Evolutionary conservation across 768 basidiomycete species (phyloP).

Genomic region (Trametopsis cervina): DNA sequence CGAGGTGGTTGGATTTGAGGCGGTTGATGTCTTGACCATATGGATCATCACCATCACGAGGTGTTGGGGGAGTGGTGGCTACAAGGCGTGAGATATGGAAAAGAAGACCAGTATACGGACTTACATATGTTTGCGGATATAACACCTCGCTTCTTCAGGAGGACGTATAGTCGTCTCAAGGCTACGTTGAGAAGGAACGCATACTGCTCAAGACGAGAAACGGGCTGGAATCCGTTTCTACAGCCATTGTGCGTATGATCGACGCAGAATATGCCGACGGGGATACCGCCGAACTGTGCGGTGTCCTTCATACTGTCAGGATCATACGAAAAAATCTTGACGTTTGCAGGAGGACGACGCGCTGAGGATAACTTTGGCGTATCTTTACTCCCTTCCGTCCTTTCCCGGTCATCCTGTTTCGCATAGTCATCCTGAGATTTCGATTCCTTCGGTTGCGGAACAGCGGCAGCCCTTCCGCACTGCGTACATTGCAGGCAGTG

Average conservation of each 20-base stretch:
- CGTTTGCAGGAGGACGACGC: conserved; percentile 76
- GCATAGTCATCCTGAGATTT: conserved; percentile 42
- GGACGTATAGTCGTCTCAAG: conserved; percentile 79
- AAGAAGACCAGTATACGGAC: conserved; percentile 18
- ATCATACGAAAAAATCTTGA: conserved; percentile 72
- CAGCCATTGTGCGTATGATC: conserved; percentile 68
- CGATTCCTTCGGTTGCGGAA: conserved; percentile 51
- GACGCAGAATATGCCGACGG: conserved; percentile 67
- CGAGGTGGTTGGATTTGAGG: conserved; percentile 90
- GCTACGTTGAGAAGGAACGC: conserved; percentile 96
- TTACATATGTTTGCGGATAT: conserved; percentile 77
- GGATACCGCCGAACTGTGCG: conserved; percentile 65
- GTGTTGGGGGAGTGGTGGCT: conserved; percentile 19
- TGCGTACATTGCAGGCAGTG: conserved; percentile 80
- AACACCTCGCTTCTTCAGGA: conserved; percentile 83
- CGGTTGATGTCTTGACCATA: conserved; percentile 93
- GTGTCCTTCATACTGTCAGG: conserved; percentile 61
- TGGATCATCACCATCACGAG: conserved; percentile 44
- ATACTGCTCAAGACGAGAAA: conserved; percentile 94
- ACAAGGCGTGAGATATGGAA: conserved; percentile 14
- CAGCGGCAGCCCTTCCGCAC: conserved; percentile 74
- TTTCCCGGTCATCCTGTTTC: conserved; percentile 31
- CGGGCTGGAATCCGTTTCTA: conserved; percentile 77
- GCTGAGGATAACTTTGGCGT: conserved; percentile 53
- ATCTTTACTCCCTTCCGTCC: conserved; percentile 25